Percentiles rank a stretch among this genome's conserved stretches.
These are phyloP conservation scores for Musa schizocarpa DNA, from an alignment of 176 grass and related monocot genomes.

Conservation along the genomic window DNA sequence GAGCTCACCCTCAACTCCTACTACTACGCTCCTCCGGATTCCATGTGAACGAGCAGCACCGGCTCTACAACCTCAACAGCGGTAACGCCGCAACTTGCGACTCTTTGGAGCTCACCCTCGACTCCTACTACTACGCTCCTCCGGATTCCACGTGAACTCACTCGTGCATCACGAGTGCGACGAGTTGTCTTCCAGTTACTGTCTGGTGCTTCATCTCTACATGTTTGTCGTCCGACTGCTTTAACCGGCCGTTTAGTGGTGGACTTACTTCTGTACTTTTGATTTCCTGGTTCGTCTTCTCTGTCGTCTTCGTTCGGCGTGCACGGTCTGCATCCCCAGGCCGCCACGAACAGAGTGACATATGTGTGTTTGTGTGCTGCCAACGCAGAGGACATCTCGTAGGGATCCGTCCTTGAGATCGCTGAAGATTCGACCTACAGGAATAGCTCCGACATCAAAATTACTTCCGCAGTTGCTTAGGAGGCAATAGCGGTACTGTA, in stretches of 20 bases:
- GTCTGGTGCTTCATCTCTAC: not conserved
- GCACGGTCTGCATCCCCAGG: too few species aligned
- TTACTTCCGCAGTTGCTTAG: too few species aligned
- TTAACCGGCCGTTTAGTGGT: too few species aligned
- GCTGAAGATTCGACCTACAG: not conserved
- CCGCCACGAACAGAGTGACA: not conserved
- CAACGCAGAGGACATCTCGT: not conserved
- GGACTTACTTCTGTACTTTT: too few species aligned
- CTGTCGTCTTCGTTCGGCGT: too few species aligned
- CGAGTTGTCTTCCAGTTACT: not conserved
- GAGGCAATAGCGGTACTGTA: too few species aligned
- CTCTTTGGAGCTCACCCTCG: conserved; percentile 61
- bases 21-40: conserved; percentile 28
- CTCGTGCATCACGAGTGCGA: not conserved
- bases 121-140: conserved; percentile 34
- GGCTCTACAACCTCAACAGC: conserved; percentile 32
- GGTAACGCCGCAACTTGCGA: conserved; percentile 16
- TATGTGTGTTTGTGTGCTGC: not conserved
- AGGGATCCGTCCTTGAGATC: conserved; percentile 8
- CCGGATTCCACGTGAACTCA: conserved; percentile 38
- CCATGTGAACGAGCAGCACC: conserved; percentile 36
- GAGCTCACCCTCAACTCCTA: conserved; percentile 58
- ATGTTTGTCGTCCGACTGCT: too few species aligned
- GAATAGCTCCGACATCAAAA: not conserved
- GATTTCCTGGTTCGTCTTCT: too few species aligned